These are phyloP conservation scores for Oryza rufipogon DNA, from an alignment of 176 grass and related monocot genomes.

Conservation along the genomic window DNA sequence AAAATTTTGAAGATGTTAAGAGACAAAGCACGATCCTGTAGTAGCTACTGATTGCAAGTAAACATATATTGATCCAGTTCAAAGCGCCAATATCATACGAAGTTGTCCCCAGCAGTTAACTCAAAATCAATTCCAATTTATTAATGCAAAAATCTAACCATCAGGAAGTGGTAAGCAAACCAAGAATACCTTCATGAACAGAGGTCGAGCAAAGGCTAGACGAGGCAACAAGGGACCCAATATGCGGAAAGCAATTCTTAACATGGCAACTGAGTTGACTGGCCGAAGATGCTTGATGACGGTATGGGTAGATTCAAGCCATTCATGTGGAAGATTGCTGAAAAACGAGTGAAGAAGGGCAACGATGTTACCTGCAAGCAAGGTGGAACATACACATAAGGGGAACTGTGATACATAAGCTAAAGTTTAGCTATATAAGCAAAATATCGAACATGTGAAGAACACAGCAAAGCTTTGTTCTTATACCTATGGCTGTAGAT, in stretches of 20 bases:
- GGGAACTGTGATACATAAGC: slow-evolving; percentile 12
- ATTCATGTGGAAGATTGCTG: slow-evolving; percentile 98
- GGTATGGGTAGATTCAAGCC: slow-evolving; percentile 92
- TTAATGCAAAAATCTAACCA: neutral
- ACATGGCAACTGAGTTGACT: slow-evolving; percentile 95
- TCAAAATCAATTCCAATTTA: neutral
- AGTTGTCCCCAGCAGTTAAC: neutral
- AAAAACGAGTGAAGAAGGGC: slow-evolving; percentile 92
- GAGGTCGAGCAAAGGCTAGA: slow-evolving; percentile 86
- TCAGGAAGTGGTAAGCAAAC: neutral
- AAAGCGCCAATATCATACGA: neutral
- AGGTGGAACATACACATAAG: slow-evolving; percentile 11
- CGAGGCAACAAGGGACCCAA: slow-evolving; percentile 93
- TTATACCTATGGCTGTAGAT: slow-evolving; percentile 83
- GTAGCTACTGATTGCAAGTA: slow-evolving; percentile 15
- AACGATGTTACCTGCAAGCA: slow-evolving; percentile 85
- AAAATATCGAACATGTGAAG: slow-evolving; percentile 22
- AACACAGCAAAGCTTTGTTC: neutral
- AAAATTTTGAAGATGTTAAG: neutral
- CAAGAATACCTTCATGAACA: slow-evolving; percentile 95
- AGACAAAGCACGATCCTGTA: slow-evolving; percentile 11
- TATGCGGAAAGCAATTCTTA: slow-evolving; percentile 97
- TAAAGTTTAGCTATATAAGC: slow-evolving; percentile 29
- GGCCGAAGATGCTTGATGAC: slow-evolving; percentile 93
- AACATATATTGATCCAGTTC: slow-evolving; percentile 22